phyloP scores from a whole-genome alignment of 192 early-diverging fungal species.

The Backusella tarrabulga region DNA sequence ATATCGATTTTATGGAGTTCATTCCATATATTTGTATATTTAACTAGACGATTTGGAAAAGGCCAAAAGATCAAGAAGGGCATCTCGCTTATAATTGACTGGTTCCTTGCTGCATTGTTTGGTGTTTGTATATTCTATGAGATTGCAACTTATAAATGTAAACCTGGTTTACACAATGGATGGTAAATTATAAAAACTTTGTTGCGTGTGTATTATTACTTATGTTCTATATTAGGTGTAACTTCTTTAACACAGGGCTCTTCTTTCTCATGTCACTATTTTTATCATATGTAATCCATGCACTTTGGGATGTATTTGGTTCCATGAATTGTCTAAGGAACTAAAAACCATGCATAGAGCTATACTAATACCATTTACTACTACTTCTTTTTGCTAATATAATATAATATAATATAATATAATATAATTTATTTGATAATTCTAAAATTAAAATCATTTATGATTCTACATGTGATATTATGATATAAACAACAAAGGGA shows the following conservation, averaged over 20 bases:
- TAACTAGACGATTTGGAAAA: conserved; percentile 8
- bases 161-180: conserved; percentile 14
- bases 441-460: not conserved
- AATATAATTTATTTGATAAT: conserved; percentile 1
- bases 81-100: not conserved
- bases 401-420: not conserved
- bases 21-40: conserved; percentile 16
- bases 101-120: not conserved
- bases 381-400: not conserved
- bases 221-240: not conserved
- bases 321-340: not conserved
- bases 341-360: not conserved
- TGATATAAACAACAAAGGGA: conserved; percentile 4
- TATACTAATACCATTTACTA: not conserved
- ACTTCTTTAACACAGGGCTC: conserved; percentile 6
- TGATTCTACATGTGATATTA: not conserved
- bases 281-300: not conserved
- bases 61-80: not conserved
- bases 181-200: not conserved
- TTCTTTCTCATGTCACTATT: conserved; percentile 14
- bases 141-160: conserved; percentile 10
- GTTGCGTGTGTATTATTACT: too few species aligned
- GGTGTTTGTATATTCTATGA: conserved; percentile 12
- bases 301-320: conserved; percentile 8
- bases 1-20: conserved; percentile 4